Conservation (phyloP, 73 alveolate genomes). For the Symbiodinium pilosum region DNA sequence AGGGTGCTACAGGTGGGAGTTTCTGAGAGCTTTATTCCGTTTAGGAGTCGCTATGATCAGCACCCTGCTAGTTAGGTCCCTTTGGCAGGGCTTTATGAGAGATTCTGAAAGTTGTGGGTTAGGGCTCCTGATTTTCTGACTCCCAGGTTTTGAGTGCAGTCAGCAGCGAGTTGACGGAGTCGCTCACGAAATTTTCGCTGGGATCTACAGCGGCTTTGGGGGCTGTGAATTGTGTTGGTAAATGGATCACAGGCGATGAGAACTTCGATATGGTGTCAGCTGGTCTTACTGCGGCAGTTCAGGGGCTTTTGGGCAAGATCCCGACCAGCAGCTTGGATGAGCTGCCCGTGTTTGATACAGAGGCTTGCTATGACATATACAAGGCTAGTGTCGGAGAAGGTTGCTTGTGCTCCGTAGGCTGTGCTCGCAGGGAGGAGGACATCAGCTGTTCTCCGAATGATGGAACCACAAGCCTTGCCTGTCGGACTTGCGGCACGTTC, state of each 20-base stretch:
- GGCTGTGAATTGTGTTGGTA: background rate
- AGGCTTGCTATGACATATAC: constrained; percentile 1
- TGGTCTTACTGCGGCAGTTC: background rate
- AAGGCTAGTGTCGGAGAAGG: constrained; percentile 9
- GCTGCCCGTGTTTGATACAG: background rate
- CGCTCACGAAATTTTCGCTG: background rate
- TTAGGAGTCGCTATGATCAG: too few relatives aligned
- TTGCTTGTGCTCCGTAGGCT: constrained; percentile 15
- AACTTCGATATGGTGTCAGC: background rate
- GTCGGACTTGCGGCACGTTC: background rate
- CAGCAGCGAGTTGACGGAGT: background rate
- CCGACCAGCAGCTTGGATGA: constrained; percentile 22
- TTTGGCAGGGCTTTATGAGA: too few relatives aligned
- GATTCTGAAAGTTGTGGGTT: too few relatives aligned
- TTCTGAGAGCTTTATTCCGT: too few relatives aligned
- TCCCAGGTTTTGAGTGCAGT: background rate
- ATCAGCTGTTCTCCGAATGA: background rate
- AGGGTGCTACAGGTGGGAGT: too few relatives aligned
- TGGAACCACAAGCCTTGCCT: background rate
- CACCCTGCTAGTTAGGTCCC: too few relatives aligned
- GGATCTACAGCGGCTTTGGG: background rate
- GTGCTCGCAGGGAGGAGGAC: background rate
- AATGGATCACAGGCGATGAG: constrained; percentile 3
- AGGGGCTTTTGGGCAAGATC: constrained; percentile 6
- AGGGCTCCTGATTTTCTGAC: background rate